Conservation (phyloP, 768 basidiomycete genomes). For the Tulasnella calospora region DNA sequence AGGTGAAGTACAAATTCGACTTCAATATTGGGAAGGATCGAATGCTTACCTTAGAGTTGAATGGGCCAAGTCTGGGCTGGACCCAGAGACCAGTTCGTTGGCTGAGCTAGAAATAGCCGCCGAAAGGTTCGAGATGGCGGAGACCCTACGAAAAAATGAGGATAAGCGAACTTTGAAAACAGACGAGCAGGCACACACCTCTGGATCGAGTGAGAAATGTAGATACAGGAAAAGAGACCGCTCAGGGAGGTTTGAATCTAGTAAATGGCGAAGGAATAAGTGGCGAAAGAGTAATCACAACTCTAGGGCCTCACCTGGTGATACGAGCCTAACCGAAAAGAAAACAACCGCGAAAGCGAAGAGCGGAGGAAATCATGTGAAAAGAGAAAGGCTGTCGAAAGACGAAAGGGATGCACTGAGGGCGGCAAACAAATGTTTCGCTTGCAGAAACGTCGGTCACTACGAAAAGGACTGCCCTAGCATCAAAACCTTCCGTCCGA, state of each 20-base stretch:
- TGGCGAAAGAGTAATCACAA: too few species aligned
- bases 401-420: background rate
- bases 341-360: background rate
- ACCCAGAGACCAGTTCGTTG: too few species aligned
- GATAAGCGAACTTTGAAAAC: background rate
- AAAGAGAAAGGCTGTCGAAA: background rate
- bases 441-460: slow-evolving; percentile 1
- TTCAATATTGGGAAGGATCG: slow-evolving; percentile 1
- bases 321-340: background rate
- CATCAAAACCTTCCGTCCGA: too few species aligned
- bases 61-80: background rate
- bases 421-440: slow-evolving; percentile 15
- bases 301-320: background rate
- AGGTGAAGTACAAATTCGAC: background rate
- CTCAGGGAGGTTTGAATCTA: background rate
- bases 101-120: too few species aligned
- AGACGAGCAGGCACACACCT: too few species aligned
- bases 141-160: too few species aligned
- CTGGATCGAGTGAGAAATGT: background rate
- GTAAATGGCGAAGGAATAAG: too few species aligned
- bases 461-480: background rate
- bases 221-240: background rate
- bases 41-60: background rate
- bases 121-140: too few species aligned
- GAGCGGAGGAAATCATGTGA: background rate